Base-by-base conservation (phyloP, 2,329 filamentous ascomycete genomes). In the Tolypocladium amazonense region DNA sequence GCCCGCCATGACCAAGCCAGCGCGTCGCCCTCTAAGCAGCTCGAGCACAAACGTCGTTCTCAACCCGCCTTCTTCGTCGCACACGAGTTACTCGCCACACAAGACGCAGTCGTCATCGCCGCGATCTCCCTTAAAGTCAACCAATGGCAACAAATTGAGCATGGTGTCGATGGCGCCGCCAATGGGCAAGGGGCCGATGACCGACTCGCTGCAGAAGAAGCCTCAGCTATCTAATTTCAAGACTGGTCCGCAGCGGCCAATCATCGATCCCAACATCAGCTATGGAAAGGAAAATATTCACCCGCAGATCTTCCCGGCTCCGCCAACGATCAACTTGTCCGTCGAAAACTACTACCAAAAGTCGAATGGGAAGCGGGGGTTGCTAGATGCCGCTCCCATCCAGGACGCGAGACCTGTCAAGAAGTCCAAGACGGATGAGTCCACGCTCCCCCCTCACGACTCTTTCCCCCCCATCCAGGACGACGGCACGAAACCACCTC, bases 401-500 rank as follows among this genome's bases (percentile, higher is more conserved):
- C 87, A 87, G 66, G 89, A 93, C 66, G 80, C 79, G 25, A 77
- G 88, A 63, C 76, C 82, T 1, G 70, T 74, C 56, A 96, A 95
- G 78, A 91, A 88, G 75, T 73, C 78, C 55, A 90, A 86, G 70
- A 69, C 78, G 45, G 85, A 88, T 38, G 82, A 85, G 43, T 25
- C 61, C 14, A 39, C 68, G 59, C 75, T 92, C 5, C 89, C 91
- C 4, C 80, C 87, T 56, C 87, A 87, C 56, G 83, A 88, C 63
- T 88, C 91, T n/a, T 94, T 96, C 77, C 89, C 92, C 6, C 73
- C 79, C 6, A 85, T 97, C 38, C 79, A 88, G 60, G 94, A 97
- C 70, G 91, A 97, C 70, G 93, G 92, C 67, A 80, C 81, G 59
- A 97, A 99, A 72, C 94, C 94, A 7, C 83, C 86, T 6, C 91